Conservation (phyloP, 305 asterid species). For the Caryopteris hybrid region DNA sequence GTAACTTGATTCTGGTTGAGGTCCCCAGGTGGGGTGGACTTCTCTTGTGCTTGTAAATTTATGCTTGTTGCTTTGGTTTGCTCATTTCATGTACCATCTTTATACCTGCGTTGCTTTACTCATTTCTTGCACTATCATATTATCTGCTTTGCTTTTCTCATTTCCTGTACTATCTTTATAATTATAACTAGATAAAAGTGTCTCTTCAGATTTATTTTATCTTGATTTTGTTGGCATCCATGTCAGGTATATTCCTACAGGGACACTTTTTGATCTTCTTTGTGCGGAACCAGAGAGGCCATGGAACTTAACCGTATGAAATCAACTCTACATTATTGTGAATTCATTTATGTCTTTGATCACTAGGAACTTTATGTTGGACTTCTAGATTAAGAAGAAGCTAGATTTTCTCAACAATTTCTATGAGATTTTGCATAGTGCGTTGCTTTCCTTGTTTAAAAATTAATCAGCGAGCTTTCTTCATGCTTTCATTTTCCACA, state of each 20-base stretch:
- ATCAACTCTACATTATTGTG: neutral
- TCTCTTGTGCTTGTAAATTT: neutral
- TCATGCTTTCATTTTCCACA: no score
- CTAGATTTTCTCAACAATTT: neutral
- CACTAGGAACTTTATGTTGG: neutral
- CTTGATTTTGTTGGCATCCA: constrained; percentile 15
- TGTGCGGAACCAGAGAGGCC: constrained; percentile 96
- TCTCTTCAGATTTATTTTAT: constrained; percentile 14
- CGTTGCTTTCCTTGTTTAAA: neutral
- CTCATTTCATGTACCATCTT: neutral
- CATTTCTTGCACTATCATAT: no score
- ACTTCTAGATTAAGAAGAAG: constrained; percentile 5
- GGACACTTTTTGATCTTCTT: constrained; percentile 91
- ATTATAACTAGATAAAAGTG: neutral
- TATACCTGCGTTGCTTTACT: no score
- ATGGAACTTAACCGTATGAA: constrained; percentile 81
- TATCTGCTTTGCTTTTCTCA: neutral
- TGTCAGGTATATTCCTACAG: constrained; percentile 87
- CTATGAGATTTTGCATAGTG: neutral
- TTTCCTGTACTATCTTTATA: neutral
- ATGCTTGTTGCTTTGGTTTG: neutral
- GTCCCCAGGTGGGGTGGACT: neutral
- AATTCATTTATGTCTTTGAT: constrained; percentile 3
- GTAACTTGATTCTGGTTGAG: neutral
- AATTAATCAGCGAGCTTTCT: neutral